Percentiles rank a stretch among this genome's conserved stretches.
Evolutionary conservation across 441 rosid species (phyloP).

Genomic region (Populus hybrid): DNA sequence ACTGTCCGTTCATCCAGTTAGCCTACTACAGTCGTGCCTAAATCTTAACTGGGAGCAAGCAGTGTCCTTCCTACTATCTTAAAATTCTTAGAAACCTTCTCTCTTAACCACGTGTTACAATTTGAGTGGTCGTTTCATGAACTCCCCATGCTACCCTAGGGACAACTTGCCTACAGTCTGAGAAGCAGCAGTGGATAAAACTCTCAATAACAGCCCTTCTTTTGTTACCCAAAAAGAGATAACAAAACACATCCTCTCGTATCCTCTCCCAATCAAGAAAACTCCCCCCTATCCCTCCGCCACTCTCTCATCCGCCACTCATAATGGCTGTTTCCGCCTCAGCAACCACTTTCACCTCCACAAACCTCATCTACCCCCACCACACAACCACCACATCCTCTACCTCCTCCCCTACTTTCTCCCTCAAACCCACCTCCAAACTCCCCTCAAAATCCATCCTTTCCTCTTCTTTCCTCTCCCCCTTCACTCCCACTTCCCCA

Average conservation of each 20-base stretch:
- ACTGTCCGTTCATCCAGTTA: neutral
- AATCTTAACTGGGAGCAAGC: neutral
- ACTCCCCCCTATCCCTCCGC: neutral
- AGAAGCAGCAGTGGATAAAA: constrained; percentile 23
- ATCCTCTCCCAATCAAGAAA: neutral
- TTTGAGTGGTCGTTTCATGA: neutral
- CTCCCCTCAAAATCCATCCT: constrained; percentile 33
- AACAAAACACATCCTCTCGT: constrained; percentile 25
- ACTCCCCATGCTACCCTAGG: constrained; percentile 3
- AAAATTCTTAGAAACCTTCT: constrained; percentile 4
- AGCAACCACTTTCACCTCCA: constrained; percentile 31
- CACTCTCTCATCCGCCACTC: neutral
- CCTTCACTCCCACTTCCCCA: constrained; percentile 26
- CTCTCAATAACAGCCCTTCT: constrained; percentile 16
- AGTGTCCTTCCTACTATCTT: neutral
- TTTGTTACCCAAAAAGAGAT: constrained; percentile 25
- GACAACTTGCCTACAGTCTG: neutral
- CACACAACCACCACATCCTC: constrained; percentile 18
- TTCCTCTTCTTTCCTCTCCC: constrained; percentile 43
- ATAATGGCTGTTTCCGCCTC: constrained; percentile 51
- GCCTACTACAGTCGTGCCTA: neutral
- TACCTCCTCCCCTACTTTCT: constrained; percentile 17
- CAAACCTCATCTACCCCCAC: constrained; percentile 31
- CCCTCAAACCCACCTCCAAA: constrained; percentile 16
- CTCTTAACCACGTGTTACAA: constrained; percentile 3